Evolutionary conservation across 2,329 filamentous ascomycete genomes (phyloP).

Genomic region (Aspergillus sp.): DNA sequence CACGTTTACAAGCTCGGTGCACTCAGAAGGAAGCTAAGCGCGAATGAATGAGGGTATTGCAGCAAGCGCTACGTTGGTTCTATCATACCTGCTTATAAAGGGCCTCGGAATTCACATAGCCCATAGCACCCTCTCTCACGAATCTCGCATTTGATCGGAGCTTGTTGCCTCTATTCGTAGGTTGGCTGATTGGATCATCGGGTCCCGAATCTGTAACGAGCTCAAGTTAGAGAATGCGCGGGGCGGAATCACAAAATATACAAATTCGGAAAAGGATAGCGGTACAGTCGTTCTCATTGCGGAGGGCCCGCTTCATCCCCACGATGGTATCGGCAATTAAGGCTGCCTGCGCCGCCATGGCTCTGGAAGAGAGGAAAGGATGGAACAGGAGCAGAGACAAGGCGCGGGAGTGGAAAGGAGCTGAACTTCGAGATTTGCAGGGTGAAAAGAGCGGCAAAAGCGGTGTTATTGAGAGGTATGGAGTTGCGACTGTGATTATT

Average conservation of each 20-base stretch:
- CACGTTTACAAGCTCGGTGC: not conserved
- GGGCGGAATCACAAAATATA: not conserved
- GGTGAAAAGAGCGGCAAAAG: not conserved
- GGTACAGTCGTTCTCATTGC: slow-evolving; percentile 52
- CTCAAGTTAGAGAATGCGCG: slow-evolving; percentile 17
- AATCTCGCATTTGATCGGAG: slow-evolving; percentile 62
- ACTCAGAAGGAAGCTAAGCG: not conserved
- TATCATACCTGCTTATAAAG: slow-evolving; percentile 60
- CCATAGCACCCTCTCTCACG: slow-evolving; percentile 60
- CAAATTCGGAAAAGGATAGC: slow-evolving; percentile 3
- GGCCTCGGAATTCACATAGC: slow-evolving; percentile 54
- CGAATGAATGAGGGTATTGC: not conserved
- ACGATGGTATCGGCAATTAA: slow-evolving; percentile 59
- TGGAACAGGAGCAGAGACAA: slow-evolving; percentile 12
- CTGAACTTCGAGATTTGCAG: not conserved
- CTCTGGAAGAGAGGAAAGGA: slow-evolving; percentile 18
- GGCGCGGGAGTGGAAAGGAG: slow-evolving; percentile 1
- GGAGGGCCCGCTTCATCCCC: slow-evolving; percentile 58
- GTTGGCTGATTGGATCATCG: slow-evolving; percentile 59
- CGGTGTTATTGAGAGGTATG: not conserved
- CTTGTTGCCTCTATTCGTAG: slow-evolving; percentile 66
- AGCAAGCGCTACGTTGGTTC: not conserved
- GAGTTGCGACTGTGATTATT: not conserved
- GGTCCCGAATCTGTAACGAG: slow-evolving; percentile 41
- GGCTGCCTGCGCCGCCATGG: slow-evolving; percentile 50